A percentile compares a stretch with the other conserved stretches of the same genome.
phyloP scores from a whole-genome alignment of 1,284 basidiomycete genomes.

The Ustilago tritici region DNA sequence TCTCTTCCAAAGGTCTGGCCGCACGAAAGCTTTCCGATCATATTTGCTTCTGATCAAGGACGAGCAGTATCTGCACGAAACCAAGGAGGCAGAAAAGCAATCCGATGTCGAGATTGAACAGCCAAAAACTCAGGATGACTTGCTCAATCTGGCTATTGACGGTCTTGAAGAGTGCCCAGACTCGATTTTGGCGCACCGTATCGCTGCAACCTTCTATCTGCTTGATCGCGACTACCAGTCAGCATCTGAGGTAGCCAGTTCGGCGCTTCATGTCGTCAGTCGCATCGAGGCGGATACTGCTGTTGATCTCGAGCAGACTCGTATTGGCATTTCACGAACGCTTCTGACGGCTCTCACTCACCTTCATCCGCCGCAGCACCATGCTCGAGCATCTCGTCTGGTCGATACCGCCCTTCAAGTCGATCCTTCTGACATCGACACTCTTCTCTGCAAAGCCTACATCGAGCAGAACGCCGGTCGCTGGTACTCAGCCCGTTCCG shows the following conservation, averaged over 20 bases:
- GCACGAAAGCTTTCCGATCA: slow-evolving; percentile 44
- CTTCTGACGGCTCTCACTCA: slow-evolving; percentile 84
- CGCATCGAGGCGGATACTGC: slow-evolving; percentile 73
- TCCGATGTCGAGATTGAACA: slow-evolving; percentile 41
- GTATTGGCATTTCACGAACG: slow-evolving; percentile 77
- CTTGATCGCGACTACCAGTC: slow-evolving; percentile 79
- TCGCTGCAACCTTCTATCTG: slow-evolving; percentile 80
- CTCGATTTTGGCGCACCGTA: slow-evolving; percentile 80
- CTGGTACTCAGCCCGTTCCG: slow-evolving; percentile 78
- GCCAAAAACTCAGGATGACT: slow-evolving; percentile 36
- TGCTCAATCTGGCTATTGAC: slow-evolving; percentile 70
- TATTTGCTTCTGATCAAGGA: slow-evolving; percentile 58
- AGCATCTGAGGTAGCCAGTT: slow-evolving; percentile 50
- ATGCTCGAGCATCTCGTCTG: slow-evolving; percentile 80
- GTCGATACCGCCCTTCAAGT: slow-evolving; percentile 78
- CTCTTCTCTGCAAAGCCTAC: slow-evolving; percentile 81
- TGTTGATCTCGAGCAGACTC: slow-evolving; percentile 79
- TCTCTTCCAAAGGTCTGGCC: slow-evolving; percentile 76
- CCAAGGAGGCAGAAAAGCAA: slow-evolving; percentile 43
- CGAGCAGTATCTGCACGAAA: slow-evolving; percentile 50
- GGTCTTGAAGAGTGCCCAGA: slow-evolving; percentile 74
- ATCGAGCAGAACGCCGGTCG: slow-evolving; percentile 77
- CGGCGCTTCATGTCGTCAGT: slow-evolving; percentile 33
- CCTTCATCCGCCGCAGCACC: slow-evolving; percentile 89
- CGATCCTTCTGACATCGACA: slow-evolving; percentile 77